Evolutionary conservation across 2,329 filamentous ascomycete genomes (phyloP), one percentile per base, ranked within the genome.

Genomic region (Calonectria henricotiae): DNA sequence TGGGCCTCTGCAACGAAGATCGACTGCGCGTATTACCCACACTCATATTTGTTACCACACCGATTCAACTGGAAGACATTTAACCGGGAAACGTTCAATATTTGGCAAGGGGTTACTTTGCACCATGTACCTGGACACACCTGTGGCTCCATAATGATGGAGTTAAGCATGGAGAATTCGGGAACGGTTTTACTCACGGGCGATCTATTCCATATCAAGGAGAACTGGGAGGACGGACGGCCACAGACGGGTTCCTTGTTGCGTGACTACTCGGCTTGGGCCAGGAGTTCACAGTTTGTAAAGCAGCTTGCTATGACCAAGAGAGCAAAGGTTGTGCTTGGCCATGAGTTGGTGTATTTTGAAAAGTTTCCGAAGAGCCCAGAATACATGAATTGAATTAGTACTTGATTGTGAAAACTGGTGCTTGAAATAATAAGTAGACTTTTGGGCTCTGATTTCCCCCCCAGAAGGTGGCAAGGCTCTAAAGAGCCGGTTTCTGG

Each of bases 51-150:
- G 5, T 35, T 55, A 5, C 51, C 51, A 9, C 51, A 55, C 37
- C 32, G 51, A 39, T 35, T 55, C 11, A 55, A 55, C n/a, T 55
- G 51, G 51, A 55, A 55, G 32, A 55, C 51, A 39, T 55, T 55
- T 25, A 55, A 55, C 15, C 30, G 51, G 32, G 51, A 55, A 39
- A 55, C 32, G 5, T 55, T 55, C 32, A 37, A 55, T 9, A 55
- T 55, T 5, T 55, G 51, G 51, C 35, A 27, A 39, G 51, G 51
- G 4, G 32, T 55, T 12, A 55, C 51, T 25, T 20, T 55, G n/a
- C 51, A 55, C 20, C 51, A 55, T 37, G 51, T 55, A 8, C 51
- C 51, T 8, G 51, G 51, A 11, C 51, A 55, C 51, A 55, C 51
- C n/a, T 55, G 17, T 5, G 51, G 51, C n/a, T 55, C 51, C 6